Conservation (phyloP, 768 basidiomycete genomes). For the Sutorius australiensis region DNA sequence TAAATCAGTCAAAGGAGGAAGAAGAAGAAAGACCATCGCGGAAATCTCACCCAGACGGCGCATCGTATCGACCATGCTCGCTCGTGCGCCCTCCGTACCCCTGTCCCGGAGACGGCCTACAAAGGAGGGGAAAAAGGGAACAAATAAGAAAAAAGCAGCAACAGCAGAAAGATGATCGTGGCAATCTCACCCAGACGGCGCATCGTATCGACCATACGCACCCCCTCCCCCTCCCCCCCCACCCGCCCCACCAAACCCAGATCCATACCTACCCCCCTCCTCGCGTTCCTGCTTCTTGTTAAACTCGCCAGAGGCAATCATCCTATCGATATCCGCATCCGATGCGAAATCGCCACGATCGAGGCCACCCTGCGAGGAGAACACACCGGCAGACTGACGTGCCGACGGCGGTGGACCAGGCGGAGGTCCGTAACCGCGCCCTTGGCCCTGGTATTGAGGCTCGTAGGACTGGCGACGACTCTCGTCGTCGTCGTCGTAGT, state of each 20-base stretch:
- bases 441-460: not conserved
- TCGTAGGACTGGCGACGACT: constrained; percentile 2
- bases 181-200: not conserved
- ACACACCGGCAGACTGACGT: not conserved
- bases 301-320: constrained; percentile 20
- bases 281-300: not conserved
- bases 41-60: not conserved
- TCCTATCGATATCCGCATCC: constrained; percentile 23
- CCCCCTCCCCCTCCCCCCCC: not conserved
- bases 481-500: not conserved
- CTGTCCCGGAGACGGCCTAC: constrained; percentile 10
- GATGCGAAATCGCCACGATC: constrained; percentile 28
- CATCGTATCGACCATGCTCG: constrained; percentile 9
- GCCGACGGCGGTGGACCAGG: constrained; percentile 2
- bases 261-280: not conserved
- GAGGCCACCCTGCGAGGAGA: constrained; percentile 12
- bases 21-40: no score
- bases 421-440: not conserved
- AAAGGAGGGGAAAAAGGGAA: no score
- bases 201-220: not conserved
- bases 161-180: no score
- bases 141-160: no score
- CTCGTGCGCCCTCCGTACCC: not conserved
- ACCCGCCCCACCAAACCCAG: not conserved
- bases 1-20: no score